These are phyloP conservation scores for Fusarium sp. DNA, from an alignment of 2,329 filamentous ascomycete species.

Conservation along the genomic window DNA sequence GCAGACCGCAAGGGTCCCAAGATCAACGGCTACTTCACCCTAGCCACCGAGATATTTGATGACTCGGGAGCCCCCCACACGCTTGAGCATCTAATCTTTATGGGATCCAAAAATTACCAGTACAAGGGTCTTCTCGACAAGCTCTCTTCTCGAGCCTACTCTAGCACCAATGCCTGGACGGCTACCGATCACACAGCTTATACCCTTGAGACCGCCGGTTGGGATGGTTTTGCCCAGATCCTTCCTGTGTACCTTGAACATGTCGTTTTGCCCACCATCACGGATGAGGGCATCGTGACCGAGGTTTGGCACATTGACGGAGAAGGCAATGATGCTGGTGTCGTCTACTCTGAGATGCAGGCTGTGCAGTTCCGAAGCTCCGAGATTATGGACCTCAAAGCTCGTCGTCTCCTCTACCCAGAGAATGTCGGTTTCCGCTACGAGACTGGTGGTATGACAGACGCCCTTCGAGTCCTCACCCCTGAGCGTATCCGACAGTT, in stretches of 20 bases:
- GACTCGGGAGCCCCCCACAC: conserved; percentile 94
- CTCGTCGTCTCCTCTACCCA: conserved; percentile 85
- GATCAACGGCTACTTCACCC: conserved; percentile 91
- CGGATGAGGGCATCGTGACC: conserved; percentile 91
- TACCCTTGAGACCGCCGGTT: conserved; percentile 93
- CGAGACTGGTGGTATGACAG: conserved; percentile 98
- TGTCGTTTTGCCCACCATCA: conserved; percentile 89
- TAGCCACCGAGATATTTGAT: conserved; percentile 97
- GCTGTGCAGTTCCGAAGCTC: conserved; percentile 86
- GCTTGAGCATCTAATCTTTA: conserved; percentile 85
- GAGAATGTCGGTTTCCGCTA: conserved; percentile 93
- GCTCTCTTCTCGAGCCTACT: conserved; percentile 92
- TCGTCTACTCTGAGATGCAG: conserved; percentile 99
- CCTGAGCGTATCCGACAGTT: conserved; percentile 94
- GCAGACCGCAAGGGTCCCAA: conserved; percentile 96
- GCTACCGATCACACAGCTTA: conserved; percentile 97
- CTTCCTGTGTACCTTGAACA: conserved; percentile 96
- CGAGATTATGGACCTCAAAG: conserved; percentile 89
- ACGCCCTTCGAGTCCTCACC: conserved; percentile 86
- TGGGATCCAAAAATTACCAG: conserved; percentile 92
- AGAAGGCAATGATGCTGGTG: conserved; percentile 92
- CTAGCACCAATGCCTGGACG: conserved; percentile 96
- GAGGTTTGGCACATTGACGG: conserved; percentile 97
- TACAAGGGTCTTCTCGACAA: conserved; percentile 98
- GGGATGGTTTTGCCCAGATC: conserved; percentile 96